Conservation (phyloP, 2,329 filamentous ascomycete genomes). For the Trichoderma brevicompactum region DNA sequence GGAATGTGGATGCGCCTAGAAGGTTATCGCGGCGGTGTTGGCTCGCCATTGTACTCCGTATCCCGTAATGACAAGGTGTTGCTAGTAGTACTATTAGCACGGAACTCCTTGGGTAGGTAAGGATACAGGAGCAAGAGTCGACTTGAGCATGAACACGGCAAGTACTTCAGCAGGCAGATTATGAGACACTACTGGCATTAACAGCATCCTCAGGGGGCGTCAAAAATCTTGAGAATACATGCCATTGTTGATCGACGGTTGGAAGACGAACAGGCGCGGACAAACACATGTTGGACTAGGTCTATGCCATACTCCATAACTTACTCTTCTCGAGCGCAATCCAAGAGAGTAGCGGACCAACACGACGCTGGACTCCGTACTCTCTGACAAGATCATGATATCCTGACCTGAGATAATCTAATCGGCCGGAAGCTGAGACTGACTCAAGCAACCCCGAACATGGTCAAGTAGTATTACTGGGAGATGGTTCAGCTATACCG, state of each 20-base stretch:
- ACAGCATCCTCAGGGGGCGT: background rate
- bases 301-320: too few relatives aligned
- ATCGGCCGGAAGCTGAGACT: constrained; percentile 1
- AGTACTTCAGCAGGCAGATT: background rate
- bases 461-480: background rate
- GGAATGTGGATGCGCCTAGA: background rate
- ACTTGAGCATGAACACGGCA: background rate
- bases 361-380: background rate
- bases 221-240: background rate
- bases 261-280: background rate
- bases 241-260: background rate
- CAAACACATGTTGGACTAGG: too few relatives aligned
- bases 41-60: background rate
- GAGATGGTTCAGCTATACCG: background rate
- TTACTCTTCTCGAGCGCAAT: too few relatives aligned
- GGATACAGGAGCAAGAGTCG: background rate
- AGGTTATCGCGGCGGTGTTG: background rate
- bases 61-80: background rate
- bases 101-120: background rate
- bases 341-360: background rate
- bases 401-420: background rate
- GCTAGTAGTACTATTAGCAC: too few relatives aligned
- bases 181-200: background rate
- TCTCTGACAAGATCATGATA: background rate
- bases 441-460: constrained; percentile 1